Conservation (phyloP, 2,329 filamentous ascomycete species). For the Teratosphaeria zuluensis region DNA sequence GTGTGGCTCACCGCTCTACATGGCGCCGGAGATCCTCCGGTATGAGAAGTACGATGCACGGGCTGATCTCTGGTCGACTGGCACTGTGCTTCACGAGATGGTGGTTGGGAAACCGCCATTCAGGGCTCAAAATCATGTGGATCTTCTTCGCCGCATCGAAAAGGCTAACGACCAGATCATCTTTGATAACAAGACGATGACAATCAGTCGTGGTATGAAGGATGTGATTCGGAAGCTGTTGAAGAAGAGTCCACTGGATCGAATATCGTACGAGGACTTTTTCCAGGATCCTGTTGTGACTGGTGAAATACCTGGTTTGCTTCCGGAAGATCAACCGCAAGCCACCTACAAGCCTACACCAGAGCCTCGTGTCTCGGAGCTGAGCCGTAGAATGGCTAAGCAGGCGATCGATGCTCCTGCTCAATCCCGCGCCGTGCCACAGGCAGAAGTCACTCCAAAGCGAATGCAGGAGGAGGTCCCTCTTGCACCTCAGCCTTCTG, state of each 20-base stretch:
- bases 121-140: conserved; percentile 85
- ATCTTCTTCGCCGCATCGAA: conserved; percentile 85
- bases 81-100: conserved; percentile 94
- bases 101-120: conserved; percentile 84
- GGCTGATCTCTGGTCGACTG: conserved; percentile 94
- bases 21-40: conserved; percentile 94
- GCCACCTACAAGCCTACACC: conserved; percentile 10
- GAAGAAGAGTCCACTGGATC: conserved; percentile 75
- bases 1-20: conserved; percentile 93
- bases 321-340: conserved; percentile 21
- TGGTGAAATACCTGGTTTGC: conserved; percentile 24
- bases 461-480: conserved; percentile 12
- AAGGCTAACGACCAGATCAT: conserved; percentile 74
- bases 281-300: conserved; percentile 51
- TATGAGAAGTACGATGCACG: conserved; percentile 98
- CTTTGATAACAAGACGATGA: conserved; percentile 43
- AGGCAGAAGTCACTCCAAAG: conserved; percentile 8
- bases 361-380: conserved; percentile 19
- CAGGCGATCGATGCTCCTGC: conserved; percentile 19
- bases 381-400: conserved; percentile 23
- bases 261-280: conserved; percentile 77
- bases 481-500: background rate
- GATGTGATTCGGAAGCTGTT: conserved; percentile 68
- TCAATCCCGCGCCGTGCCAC: background rate
- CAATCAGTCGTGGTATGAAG: conserved; percentile 68